Conservation (phyloP, 2,329 filamentous ascomycete species). For the Didymella lethalis region DNA sequence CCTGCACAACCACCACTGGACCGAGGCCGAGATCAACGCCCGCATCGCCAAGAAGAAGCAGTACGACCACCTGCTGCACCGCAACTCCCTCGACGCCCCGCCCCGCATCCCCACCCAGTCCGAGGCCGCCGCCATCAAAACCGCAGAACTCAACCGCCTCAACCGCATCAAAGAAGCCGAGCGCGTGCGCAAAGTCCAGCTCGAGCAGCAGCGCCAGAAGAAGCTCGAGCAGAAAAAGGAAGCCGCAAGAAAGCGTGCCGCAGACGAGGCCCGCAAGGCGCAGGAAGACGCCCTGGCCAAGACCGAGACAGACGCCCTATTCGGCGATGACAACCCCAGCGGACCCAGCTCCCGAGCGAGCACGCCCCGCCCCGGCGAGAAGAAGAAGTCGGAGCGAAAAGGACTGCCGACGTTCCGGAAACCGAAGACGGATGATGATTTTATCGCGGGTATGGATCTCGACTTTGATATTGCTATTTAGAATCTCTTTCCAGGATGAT, state of each 20-base stretch:
- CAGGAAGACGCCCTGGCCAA: conserved; percentile 40
- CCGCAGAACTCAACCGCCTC: conserved; percentile 82
- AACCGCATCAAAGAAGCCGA: conserved; percentile 88
- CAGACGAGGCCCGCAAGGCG: conserved; percentile 60
- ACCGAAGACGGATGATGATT: conserved; percentile 87
- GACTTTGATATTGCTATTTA: conserved; percentile 88
- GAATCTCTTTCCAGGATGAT: not conserved
- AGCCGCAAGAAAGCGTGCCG: conserved; percentile 57
- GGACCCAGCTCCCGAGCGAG: conserved; percentile 51
- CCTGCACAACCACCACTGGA: conserved; percentile 82
- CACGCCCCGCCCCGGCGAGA: conserved; percentile 56
- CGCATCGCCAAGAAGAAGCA: conserved; percentile 74
- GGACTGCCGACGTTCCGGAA: conserved; percentile 74
- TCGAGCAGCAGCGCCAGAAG: conserved; percentile 69
- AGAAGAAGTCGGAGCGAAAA: conserved; percentile 62
- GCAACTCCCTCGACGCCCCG: conserved; percentile 70
- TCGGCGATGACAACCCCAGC: conserved; percentile 53
- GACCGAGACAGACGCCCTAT: conserved; percentile 55
- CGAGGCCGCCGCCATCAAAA: conserved; percentile 76
- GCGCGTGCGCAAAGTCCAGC: conserved; percentile 86
- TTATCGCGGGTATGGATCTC: conserved; percentile 87
- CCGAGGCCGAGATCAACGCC: conserved; percentile 79
- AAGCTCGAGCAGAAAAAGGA: conserved; percentile 50
- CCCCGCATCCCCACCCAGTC: conserved; percentile 62
- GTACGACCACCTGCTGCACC: conserved; percentile 61